These are phyloP conservation scores for Botrytis galanthina DNA, from an alignment of 2,329 filamentous ascomycete genomes.

Conservation along the genomic window DNA sequence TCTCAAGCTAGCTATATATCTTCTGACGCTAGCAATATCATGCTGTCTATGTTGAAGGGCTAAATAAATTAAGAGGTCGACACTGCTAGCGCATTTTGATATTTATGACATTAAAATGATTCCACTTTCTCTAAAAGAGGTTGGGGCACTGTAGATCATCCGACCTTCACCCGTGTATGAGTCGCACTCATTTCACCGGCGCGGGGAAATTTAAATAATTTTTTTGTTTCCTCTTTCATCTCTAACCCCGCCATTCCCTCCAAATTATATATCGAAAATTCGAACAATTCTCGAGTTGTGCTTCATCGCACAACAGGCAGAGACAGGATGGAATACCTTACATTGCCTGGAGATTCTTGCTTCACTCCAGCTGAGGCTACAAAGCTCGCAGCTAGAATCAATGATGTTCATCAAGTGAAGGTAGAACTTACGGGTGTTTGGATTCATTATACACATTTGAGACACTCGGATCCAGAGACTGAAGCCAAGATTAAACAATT, in stretches of 20 bases:
- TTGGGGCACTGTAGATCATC: background rate
- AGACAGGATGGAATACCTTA: conserved; percentile 34
- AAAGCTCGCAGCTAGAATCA: conserved; percentile 32
- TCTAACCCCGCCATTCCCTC: conserved; percentile 15
- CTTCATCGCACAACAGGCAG: conserved; percentile 6
- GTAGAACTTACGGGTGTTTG: conserved; percentile 35
- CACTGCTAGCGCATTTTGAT: background rate
- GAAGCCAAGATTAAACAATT: conserved; percentile 33
- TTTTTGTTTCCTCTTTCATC: background rate
- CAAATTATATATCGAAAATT: background rate
- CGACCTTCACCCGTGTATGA: background rate
- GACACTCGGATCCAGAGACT: conserved; percentile 25
- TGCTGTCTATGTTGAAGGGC: background rate
- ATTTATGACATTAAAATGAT: background rate
- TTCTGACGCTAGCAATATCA: background rate
- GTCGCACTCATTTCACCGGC: background rate
- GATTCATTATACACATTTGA: conserved; percentile 37
- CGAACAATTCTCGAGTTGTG: conserved; percentile 7
- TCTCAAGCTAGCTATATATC: background rate
- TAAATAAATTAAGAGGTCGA: background rate
- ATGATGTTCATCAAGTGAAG: conserved; percentile 24
- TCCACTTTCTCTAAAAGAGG: background rate
- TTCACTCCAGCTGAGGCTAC: conserved; percentile 34
- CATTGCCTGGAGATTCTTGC: conserved; percentile 34
- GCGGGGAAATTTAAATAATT: conserved; percentile 10